These are phyloP conservation scores for Cyclotella choctawhatcheeana DNA, from an alignment of 108 stramenopile genomes.

Conservation along the genomic window DNA sequence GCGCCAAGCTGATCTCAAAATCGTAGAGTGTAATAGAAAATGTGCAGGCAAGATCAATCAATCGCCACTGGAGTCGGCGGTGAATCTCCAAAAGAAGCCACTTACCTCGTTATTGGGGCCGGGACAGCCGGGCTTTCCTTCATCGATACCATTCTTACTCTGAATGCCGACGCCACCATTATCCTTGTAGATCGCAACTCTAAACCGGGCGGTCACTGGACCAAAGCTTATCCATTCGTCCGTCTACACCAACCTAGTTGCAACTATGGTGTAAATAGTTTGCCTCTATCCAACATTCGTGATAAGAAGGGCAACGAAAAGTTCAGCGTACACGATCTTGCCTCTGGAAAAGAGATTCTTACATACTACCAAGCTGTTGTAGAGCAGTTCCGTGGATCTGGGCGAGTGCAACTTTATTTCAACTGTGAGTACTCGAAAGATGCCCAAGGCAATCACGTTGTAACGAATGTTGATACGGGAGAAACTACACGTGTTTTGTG, in stretches of 20 bases:
- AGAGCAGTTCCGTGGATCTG: slow-evolving; percentile 10
- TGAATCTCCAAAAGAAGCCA: no score
- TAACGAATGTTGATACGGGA: neutral
- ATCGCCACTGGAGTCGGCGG: no score
- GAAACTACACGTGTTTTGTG: slow-evolving; percentile 3
- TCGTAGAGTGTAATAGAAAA: no score
- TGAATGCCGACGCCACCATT: slow-evolving; percentile 22
- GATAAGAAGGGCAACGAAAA: slow-evolving; percentile 20
- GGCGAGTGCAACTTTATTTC: slow-evolving; percentile 16
- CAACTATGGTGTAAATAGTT: slow-evolving; percentile 21
- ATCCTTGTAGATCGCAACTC: slow-evolving; percentile 17
- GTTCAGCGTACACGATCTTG: slow-evolving; percentile 6
- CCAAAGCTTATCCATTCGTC: neutral
- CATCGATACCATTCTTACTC: slow-evolving; percentile 19
- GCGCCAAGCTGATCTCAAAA: no score
- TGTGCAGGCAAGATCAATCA: neutral
- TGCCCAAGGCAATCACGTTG: neutral
- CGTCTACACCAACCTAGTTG: slow-evolving; percentile 3
- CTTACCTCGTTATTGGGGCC: slow-evolving; percentile 18
- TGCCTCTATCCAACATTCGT: slow-evolving; percentile 9
- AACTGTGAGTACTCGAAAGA: slow-evolving; percentile 18
- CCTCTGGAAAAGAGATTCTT: slow-evolving; percentile 10
- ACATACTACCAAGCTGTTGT: slow-evolving; percentile 3
- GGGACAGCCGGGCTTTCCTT: slow-evolving; percentile 25
- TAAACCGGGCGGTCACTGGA: slow-evolving; percentile 13